A percentile compares a stretch with the other conserved stretches of the same genome.
phyloP scores from a whole-genome alignment of 2,329 filamentous ascomycete species.

The Aspergillus spinulosporus region DNA sequence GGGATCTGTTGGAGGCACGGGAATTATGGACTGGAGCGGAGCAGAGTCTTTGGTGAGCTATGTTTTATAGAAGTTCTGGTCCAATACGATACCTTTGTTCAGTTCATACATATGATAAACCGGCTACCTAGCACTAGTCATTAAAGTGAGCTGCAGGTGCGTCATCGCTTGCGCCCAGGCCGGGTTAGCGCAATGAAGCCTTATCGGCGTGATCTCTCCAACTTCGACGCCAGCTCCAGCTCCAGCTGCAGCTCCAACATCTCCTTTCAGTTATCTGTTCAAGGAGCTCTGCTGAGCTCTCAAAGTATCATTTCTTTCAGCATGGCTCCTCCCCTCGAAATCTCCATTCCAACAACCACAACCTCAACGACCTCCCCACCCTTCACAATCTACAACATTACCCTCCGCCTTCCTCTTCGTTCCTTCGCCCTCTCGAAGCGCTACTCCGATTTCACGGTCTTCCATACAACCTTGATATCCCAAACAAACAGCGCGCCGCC shows the following conservation, averaged over 20 bases:
- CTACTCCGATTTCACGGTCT: slow-evolving; percentile 63
- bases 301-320: not conserved
- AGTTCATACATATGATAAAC: not conserved
- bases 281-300: slow-evolving; percentile 2
- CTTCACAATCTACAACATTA: slow-evolving; percentile 63
- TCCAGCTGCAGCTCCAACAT: slow-evolving; percentile 6
- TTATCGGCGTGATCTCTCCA: slow-evolving; percentile 4
- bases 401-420: slow-evolving; percentile 61
- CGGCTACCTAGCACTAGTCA: too few species aligned
- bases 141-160: not conserved
- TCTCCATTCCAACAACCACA: slow-evolving; percentile 51
- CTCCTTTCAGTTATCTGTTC: not conserved
- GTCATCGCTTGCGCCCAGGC: slow-evolving; percentile 12
- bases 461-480: slow-evolving; percentile 54
- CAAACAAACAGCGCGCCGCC: slow-evolving; percentile 56
- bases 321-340: slow-evolving; percentile 48
- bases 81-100: not conserved
- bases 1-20: slow-evolving; percentile 76
- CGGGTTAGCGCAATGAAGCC: slow-evolving; percentile 6
- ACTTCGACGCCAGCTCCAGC: not conserved
- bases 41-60: not conserved
- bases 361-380: slow-evolving; percentile 51
- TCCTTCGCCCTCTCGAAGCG: slow-evolving; percentile 61
- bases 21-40: slow-evolving; percentile 51
- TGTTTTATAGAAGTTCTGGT: not conserved